phyloP scores from a whole-genome alignment of 179 eudicot genomes.

The Beta macrorhiza region DNA sequence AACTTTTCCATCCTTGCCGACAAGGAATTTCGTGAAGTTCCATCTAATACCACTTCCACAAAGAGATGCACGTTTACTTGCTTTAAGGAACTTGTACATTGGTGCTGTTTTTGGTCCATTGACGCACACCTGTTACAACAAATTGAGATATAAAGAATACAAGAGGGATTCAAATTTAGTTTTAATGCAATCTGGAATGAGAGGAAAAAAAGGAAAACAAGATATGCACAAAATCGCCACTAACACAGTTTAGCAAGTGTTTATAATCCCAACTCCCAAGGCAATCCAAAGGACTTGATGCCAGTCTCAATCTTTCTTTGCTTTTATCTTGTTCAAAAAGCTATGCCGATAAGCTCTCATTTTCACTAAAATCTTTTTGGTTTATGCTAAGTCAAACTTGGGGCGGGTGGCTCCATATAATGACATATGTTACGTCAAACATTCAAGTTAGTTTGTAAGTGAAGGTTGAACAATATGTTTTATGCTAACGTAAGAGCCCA shows the following conservation, averaged over 20 bases:
- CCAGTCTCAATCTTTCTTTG: neutral
- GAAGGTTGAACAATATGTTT: no score
- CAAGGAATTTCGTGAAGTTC: slow-evolving; percentile 88
- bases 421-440: neutral
- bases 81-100: slow-evolving; percentile 69
- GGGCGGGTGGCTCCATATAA: neutral
- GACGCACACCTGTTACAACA: slow-evolving; percentile 48
- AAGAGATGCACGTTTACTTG: slow-evolving; percentile 43
- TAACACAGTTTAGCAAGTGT: neutral
- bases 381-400: neutral
- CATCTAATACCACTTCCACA: slow-evolving; percentile 66
- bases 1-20: slow-evolving; percentile 70
- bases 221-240: neutral
- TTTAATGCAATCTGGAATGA: neutral
- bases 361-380: neutral
- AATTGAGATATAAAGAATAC: neutral
- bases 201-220: neutral
- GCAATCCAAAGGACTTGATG: neutral
- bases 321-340: neutral
- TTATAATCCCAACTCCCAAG: neutral
- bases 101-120: slow-evolving; percentile 71
- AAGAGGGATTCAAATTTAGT: neutral
- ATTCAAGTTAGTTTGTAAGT: no score
- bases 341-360: neutral
- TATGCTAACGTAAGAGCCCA: neutral